Evolutionary conservation across 164 flowering plant species (phyloP).

Genomic region (Tinospora cordifolia): DNA sequence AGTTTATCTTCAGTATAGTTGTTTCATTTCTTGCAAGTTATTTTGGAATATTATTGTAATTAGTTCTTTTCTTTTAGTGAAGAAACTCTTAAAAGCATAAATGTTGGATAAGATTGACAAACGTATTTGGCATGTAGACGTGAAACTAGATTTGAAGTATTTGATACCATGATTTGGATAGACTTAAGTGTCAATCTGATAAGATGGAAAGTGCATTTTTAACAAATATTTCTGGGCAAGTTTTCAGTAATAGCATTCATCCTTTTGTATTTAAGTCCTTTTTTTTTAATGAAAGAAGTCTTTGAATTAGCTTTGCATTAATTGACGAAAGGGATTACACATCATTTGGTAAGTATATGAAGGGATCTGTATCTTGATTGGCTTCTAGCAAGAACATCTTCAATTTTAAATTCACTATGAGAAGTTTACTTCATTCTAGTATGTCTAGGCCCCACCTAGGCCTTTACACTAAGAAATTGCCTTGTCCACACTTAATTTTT

Average conservation of each 20-base stretch:
- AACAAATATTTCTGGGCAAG: neutral
- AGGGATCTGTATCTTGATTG: neutral
- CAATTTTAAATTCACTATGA: neutral
- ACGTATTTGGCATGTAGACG: neutral
- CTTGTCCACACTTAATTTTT: no score
- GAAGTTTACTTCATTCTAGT: neutral
- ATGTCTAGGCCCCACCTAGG: neutral
- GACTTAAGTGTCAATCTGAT: neutral
- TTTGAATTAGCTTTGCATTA: neutral
- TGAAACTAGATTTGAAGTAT: neutral
- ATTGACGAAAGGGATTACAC: neutral
- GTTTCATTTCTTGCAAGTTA: neutral
- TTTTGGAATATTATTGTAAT: neutral
- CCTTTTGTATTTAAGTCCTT: neutral
- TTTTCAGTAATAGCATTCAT: neutral
- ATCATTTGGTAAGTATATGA: neutral
- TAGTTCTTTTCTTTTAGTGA: neutral
- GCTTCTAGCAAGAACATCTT: neutral
- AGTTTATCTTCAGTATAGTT: neutral
- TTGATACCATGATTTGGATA: neutral
- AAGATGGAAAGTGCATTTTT: neutral
- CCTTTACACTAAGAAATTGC: no score
- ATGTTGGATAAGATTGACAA: neutral
- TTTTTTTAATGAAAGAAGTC: neutral
- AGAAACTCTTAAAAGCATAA: neutral